Evolutionary conservation across 805 yeast species (phyloP), one percentile per base, ranked within the genome.

Genomic region (Torulaspora delbrueckii): DNA sequence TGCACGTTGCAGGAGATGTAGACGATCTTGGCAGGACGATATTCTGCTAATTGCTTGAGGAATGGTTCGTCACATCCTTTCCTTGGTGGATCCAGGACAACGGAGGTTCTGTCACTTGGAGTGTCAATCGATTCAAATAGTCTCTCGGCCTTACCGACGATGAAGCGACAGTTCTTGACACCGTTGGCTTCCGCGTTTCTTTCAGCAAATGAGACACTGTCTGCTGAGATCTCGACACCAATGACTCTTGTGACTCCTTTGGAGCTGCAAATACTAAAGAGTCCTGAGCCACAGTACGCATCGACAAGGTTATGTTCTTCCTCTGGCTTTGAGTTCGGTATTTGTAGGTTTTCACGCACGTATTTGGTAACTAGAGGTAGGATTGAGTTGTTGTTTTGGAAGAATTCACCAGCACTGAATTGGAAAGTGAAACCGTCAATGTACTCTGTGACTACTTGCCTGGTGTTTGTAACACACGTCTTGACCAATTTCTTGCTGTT

Each of bases 1-100:
- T 91, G 97, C 40, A 93, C 99, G 62, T 93, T 93, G 73, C 99
- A 93, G 51, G 96, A 87, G 46, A 93, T 86, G 68, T 93, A 93
- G n/a, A 93, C 95, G 44, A 93, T 80, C 56, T 82, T 81, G 12
- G 84, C 84, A 2, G 99, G 98, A 51, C 77, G 73, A 67, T 86
- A 93, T 16, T 74, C 86, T 16, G 93, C 77, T 46, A 93, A 72
- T 69, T 93, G 99, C 54, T 83, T 80, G 66, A 93, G 72, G 61
- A 93, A 93, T 8, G 80, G 79, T 42, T 81, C 85, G 65, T 90
- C 97, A 66, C 98, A 91, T 1, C 99, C 99, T 66, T 91, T 93
- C 65, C 99, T 81, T 35, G 98, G 96, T 3, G 99, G 99, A 66
- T 93, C 99, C 58, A 93, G 77, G 47, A 93, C 89, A 30, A 93